Percentiles rank a stretch among this genome's conserved stretches.
phyloP scores from a whole-genome alignment of 495 filamentous ascomycete genomes.

The Xylaria venustula region DNA sequence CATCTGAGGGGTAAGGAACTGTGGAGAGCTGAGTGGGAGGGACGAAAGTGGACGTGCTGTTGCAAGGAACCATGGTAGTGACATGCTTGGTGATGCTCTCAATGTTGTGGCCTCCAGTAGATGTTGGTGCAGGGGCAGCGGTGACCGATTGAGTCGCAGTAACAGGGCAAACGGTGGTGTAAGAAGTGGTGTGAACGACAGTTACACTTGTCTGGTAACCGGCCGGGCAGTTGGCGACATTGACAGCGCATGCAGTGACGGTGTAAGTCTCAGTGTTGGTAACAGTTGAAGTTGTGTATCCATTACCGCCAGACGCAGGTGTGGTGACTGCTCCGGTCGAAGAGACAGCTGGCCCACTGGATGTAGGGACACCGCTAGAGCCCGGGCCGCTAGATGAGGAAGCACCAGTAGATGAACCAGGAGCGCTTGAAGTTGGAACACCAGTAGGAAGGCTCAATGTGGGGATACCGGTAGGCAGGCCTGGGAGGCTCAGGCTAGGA shows the following conservation, averaged over 20 bases:
- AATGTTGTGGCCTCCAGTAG: conserved; percentile 18
- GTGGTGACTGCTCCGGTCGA: conserved; percentile 9
- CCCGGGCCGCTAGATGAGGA: neutral
- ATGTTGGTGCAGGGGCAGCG: conserved; percentile 22
- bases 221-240: conserved; percentile 34
- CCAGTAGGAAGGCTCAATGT: neutral
- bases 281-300: conserved; percentile 24
- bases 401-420: neutral
- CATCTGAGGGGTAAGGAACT: conserved; percentile 25
- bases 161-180: conserved; percentile 32
- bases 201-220: conserved; percentile 31
- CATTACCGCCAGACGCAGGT: conserved; percentile 12
- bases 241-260: conserved; percentile 30
- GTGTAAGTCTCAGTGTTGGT: conserved; percentile 29
- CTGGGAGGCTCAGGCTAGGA: neutral
- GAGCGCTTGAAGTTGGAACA: neutral
- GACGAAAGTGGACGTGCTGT: conserved; percentile 24
- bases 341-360: neutral
- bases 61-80: conserved; percentile 31
- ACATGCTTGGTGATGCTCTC: conserved; percentile 29
- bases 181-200: conserved; percentile 24
- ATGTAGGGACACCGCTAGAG: neutral
- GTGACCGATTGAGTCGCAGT: conserved; percentile 25
- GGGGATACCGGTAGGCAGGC: neutral
- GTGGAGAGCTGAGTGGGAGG: conserved; percentile 27